A percentile compares a stretch with the other conserved stretches of the same genome.
Evolutionary conservation across 805 yeast species (phyloP).

Genomic region (Nakazawaea ishiwadae): DNA sequence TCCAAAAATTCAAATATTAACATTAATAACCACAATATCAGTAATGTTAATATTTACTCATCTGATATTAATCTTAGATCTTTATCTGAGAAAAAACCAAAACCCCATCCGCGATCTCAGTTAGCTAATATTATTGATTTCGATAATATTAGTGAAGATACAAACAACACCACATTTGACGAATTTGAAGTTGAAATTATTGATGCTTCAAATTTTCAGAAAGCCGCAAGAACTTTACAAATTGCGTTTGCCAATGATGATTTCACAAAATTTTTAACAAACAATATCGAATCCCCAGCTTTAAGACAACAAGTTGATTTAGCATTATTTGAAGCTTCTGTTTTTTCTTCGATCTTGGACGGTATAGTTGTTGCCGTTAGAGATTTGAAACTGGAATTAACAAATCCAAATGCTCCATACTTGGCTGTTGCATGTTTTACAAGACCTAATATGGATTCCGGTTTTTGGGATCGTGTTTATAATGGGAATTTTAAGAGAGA

Average conservation of each 20-base stretch:
- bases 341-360: constrained; percentile 43
- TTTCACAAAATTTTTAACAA: constrained; percentile 45
- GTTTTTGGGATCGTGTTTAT: constrained; percentile 14
- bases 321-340: constrained; percentile 49
- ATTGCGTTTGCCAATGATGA: constrained; percentile 52
- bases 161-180: too few relatives aligned
- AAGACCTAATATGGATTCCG: constrained; percentile 21
- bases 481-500: constrained; percentile 12
- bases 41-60: constrained; percentile 4
- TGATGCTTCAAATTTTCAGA: constrained; percentile 39
- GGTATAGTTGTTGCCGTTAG: constrained; percentile 49
- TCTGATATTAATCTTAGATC: constrained; percentile 13
- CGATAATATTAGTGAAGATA: constrained; percentile 31
- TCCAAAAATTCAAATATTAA: constrained; percentile 13
- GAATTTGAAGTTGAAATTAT: constrained; percentile 19
- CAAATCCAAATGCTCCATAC: constrained; percentile 35
- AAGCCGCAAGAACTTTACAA: constrained; percentile 50
- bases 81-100: constrained; percentile 12
- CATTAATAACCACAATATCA: constrained; percentile 10
- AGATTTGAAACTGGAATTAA: constrained; percentile 39
- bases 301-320: constrained; percentile 38
- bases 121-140: not conserved
- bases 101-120: constrained; percentile 12
- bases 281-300: constrained; percentile 29
- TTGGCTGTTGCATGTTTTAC: constrained; percentile 52